These are phyloP conservation scores for Cokeromyces recurvatus DNA, from an alignment of 371 early-diverging fungal species.

Conservation along the genomic window DNA sequence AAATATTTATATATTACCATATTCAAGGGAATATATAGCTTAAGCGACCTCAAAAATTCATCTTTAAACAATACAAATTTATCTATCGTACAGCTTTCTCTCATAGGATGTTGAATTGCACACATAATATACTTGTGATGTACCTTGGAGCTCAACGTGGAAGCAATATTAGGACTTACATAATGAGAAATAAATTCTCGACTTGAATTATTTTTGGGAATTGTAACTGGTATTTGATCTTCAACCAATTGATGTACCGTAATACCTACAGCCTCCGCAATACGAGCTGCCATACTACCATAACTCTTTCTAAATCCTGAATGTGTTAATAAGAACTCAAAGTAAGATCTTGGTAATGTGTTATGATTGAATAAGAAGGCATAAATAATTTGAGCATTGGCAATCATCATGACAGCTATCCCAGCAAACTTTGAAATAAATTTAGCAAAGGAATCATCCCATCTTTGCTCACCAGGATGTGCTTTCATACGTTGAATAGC, in stretches of 20 bases:
- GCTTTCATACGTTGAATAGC: constrained; percentile 35
- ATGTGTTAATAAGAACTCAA: constrained; percentile 63
- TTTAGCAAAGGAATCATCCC: constrained; percentile 55
- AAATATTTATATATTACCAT: constrained; percentile 36
- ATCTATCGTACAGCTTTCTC: constrained; percentile 46
- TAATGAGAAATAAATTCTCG: constrained; percentile 48
- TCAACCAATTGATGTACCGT: constrained; percentile 34
- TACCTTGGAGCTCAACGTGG: constrained; percentile 35
- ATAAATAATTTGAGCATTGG: constrained; percentile 60
- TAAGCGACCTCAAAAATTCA: constrained; percentile 52
- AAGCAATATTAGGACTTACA: constrained; percentile 56
- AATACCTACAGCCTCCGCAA: constrained; percentile 36
- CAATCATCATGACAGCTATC: constrained; percentile 63
- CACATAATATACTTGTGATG: constrained; percentile 71
- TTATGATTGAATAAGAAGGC: constrained; percentile 59
- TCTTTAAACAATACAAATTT: constrained; percentile 36
- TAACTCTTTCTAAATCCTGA: constrained; percentile 53
- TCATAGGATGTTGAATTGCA: constrained; percentile 68
- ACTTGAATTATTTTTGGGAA: constrained; percentile 42
- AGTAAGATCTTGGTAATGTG: constrained; percentile 61
- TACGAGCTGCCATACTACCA: constrained; percentile 51
- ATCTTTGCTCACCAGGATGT: constrained; percentile 19
- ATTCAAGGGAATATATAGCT: constrained; percentile 71
- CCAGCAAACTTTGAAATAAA: constrained; percentile 50
- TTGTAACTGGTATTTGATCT: constrained; percentile 28